These are phyloP conservation scores for Cryphonectria nitschkei DNA, from an alignment of 2,329 filamentous ascomycete genomes.

Conservation along the genomic window DNA sequence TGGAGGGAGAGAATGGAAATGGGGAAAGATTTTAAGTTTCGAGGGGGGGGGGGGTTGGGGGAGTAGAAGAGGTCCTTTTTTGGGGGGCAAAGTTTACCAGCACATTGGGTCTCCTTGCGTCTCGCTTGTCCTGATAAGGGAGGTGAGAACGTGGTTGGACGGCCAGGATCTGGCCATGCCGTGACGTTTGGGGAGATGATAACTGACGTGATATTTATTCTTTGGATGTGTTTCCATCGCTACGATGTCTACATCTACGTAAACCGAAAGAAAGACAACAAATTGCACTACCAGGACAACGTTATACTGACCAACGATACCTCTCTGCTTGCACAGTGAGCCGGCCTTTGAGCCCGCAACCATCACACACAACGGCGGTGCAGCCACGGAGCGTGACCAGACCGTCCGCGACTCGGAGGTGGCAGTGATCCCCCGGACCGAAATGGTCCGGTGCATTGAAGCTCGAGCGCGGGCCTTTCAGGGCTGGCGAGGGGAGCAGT, in stretches of 20 bases:
- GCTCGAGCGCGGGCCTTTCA: conserved; percentile 51
- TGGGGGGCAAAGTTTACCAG: background rate
- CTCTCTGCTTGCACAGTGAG: conserved; percentile 39
- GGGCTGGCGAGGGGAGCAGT: conserved; percentile 57
- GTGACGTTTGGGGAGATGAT: background rate
- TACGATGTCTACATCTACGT: background rate
- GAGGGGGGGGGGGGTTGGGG: background rate
- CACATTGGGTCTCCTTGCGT: background rate
- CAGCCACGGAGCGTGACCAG: conserved; percentile 44
- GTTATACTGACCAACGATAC: background rate
- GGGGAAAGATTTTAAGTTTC: background rate
- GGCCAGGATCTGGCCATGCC: conserved; percentile 1
- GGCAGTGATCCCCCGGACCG: conserved; percentile 53
- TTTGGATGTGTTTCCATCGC: background rate
- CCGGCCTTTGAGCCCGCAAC: conserved; percentile 55
- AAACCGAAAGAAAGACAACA: background rate
- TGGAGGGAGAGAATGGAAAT: background rate
- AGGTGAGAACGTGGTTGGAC: background rate
- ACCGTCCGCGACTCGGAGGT: conserved; percentile 56
- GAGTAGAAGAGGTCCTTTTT: background rate
- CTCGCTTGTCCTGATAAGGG: conserved; percentile 11
- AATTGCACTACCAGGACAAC: background rate
- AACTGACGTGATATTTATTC: background rate
- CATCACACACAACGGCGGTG: conserved; percentile 51
- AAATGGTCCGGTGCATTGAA: conserved; percentile 51